Evolutionary conservation across 805 yeast species (phyloP).

Genomic region (Metschnikowia colocasiae): DNA sequence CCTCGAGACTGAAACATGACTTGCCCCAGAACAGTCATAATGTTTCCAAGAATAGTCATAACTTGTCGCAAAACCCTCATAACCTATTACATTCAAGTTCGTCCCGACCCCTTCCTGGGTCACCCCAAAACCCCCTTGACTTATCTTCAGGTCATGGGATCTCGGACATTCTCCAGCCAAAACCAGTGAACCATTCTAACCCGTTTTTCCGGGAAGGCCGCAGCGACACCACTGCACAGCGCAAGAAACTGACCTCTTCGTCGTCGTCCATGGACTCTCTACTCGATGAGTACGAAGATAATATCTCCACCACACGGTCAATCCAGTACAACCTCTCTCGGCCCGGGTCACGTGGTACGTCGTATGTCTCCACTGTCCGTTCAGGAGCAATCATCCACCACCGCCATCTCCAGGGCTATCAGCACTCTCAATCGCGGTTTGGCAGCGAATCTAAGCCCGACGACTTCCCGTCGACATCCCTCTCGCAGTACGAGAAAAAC

Average conservation of each 20-base stretch:
- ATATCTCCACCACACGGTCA: slow-evolving; percentile 29
- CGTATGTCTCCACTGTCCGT: slow-evolving; percentile 18
- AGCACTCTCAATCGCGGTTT: not conserved
- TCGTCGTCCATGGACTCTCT: slow-evolving; percentile 38
- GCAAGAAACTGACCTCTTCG: slow-evolving; percentile 8
- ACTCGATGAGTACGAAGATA: slow-evolving; percentile 44
- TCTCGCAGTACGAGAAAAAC: slow-evolving; percentile 32
- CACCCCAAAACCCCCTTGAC: not conserved
- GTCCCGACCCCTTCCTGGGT: too few relatives aligned
- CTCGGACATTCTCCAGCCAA: not conserved
- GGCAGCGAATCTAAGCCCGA: slow-evolving; percentile 7
- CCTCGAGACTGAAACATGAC: too few relatives aligned
- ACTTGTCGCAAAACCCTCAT: too few relatives aligned
- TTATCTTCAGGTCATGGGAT: not conserved
- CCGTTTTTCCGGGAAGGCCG: not conserved
- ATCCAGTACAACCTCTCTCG: slow-evolving; percentile 23
- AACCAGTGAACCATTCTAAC: slow-evolving; percentile 10
- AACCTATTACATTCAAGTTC: too few relatives aligned
- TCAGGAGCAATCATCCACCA: not conserved
- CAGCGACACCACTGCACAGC: not conserved
- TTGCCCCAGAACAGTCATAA: too few relatives aligned
- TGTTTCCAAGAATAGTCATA: too few relatives aligned
- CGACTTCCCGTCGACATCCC: slow-evolving; percentile 33
- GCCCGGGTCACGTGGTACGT: slow-evolving; percentile 27
- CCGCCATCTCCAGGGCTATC: not conserved